These are phyloP conservation scores for Scedosporium boydii DNA, from an alignment of 2,329 filamentous ascomycete species.

Conservation along the genomic window DNA sequence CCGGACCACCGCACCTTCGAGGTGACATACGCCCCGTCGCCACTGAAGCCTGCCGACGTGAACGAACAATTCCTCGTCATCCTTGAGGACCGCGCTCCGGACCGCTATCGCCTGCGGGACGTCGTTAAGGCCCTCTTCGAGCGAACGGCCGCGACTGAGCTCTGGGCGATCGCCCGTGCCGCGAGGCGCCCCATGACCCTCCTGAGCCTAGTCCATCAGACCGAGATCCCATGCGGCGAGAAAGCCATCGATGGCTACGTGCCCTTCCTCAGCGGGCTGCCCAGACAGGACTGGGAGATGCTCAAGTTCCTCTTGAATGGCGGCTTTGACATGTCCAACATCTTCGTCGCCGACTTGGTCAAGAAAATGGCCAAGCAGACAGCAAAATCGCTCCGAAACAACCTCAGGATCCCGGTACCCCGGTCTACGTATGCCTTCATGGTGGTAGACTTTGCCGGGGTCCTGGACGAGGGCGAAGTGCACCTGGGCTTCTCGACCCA, in stretches of 20 bases:
- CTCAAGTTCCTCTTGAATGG: slow-evolving; percentile 44
- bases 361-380: slow-evolving; percentile 37
- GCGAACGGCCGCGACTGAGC: slow-evolving; percentile 38
- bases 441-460: slow-evolving; percentile 54
- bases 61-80: slow-evolving; percentile 63
- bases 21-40: slow-evolving; percentile 38
- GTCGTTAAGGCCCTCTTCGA: slow-evolving; percentile 39
- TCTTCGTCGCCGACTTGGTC: slow-evolving; percentile 38
- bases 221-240: slow-evolving; percentile 22
- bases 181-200: slow-evolving; percentile 40
- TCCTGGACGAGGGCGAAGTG: slow-evolving; percentile 55
- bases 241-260: slow-evolving; percentile 29
- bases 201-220: slow-evolving; percentile 42
- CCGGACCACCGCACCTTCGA: slow-evolving; percentile 54
- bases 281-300: slow-evolving; percentile 35
- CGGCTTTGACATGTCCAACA: slow-evolving; percentile 47
- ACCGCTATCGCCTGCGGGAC: slow-evolving; percentile 32
- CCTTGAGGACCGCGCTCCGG: slow-evolving; percentile 47
- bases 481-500: slow-evolving; percentile 57
- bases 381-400: slow-evolving; percentile 43
- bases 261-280: slow-evolving; percentile 39
- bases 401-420: slow-evolving; percentile 51
- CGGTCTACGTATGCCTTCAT: slow-evolving; percentile 56
- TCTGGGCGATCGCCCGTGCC: slow-evolving; percentile 40
- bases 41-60: slow-evolving; percentile 42